These are phyloP conservation scores for Cinnamomum chago DNA, from an alignment of 164 flowering plant genomes.

Conservation along the genomic window DNA sequence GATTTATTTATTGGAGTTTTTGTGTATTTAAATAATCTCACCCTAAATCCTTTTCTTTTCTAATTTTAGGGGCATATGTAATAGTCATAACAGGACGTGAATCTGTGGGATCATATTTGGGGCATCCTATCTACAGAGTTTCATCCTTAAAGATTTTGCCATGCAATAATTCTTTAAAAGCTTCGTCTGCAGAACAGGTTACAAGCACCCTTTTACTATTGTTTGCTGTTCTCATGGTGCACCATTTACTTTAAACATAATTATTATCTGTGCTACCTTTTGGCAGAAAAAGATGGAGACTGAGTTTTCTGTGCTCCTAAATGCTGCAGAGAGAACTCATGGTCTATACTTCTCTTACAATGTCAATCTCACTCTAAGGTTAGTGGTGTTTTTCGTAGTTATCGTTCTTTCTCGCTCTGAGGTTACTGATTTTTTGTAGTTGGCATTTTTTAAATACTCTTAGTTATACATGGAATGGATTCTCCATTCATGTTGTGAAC, in stretches of 20 bases:
- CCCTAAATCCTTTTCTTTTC: slow-evolving; percentile 4
- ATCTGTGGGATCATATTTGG: slow-evolving; percentile 85
- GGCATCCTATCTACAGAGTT: slow-evolving; percentile 78
- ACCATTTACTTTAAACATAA: slow-evolving; percentile 4
- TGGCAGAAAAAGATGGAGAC: slow-evolving; percentile 90
- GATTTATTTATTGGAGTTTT: not conserved
- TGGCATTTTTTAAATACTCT: not conserved
- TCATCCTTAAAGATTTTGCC: slow-evolving; percentile 73
- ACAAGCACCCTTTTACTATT: not conserved
- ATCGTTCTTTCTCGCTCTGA: not conserved
- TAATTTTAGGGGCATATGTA: slow-evolving; percentile 65
- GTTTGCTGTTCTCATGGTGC: not conserved
- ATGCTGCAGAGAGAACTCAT: slow-evolving; percentile 73
- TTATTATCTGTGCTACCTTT: slow-evolving; percentile 7
- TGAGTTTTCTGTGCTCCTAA: slow-evolving; percentile 69
- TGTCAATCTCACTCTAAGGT: slow-evolving; percentile 84
- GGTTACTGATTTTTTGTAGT: too few relatives aligned
- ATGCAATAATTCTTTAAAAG: slow-evolving; percentile 69
- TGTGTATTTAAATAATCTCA: not conserved
- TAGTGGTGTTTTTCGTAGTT: slow-evolving; percentile 4
- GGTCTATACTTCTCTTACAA: slow-evolving; percentile 95
- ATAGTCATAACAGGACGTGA: slow-evolving; percentile 72
- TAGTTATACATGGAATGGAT: not conserved
- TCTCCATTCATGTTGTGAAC: not conserved
- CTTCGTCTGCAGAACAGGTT: slow-evolving; percentile 76